Evolutionary conservation across 1,139 yeast genomes (phyloP).

Genomic region (Suhomyces atakaporum): DNA sequence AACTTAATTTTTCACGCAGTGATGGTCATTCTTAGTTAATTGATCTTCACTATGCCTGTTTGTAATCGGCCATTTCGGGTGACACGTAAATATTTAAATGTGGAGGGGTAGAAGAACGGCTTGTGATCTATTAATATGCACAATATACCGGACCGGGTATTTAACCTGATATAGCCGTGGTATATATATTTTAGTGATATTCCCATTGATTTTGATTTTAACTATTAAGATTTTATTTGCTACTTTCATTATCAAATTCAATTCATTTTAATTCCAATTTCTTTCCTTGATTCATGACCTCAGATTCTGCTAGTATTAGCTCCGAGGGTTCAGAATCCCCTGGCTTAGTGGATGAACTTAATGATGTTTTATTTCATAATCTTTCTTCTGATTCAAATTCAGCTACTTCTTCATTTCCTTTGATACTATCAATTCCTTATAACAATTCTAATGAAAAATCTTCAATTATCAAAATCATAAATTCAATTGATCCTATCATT

Average conservation of each 20-base stretch:
- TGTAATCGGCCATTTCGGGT: background rate
- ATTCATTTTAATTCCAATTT: background rate
- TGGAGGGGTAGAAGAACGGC: conserved; percentile 8
- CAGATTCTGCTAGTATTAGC: conserved; percentile 3
- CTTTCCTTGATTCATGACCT: conserved; percentile 5
- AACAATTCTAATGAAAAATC: background rate
- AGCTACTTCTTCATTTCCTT: conserved; percentile 8
- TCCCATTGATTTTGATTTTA: background rate
- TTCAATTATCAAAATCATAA: conserved; percentile 1
- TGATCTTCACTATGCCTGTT: background rate
- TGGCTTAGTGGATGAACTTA: conserved; percentile 11
- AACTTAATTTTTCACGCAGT: conserved; percentile 4
- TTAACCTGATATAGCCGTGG: background rate
- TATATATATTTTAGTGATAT: background rate
- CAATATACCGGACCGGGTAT: background rate
- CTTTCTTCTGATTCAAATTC: conserved; percentile 2
- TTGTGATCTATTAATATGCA: conserved; percentile 5
- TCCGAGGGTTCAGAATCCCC: conserved; percentile 3
- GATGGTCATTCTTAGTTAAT: background rate
- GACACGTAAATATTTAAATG: conserved; percentile 1
- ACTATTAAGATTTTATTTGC: too few species aligned
- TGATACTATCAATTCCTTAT: conserved; percentile 8
- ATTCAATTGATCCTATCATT: conserved; percentile 6
- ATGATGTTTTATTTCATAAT: conserved; percentile 12
- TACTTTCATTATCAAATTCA: background rate